Base-by-base conservation (phyloP, 768 basidiomycete genomes). In the Tephrocybe sp. region DNA sequence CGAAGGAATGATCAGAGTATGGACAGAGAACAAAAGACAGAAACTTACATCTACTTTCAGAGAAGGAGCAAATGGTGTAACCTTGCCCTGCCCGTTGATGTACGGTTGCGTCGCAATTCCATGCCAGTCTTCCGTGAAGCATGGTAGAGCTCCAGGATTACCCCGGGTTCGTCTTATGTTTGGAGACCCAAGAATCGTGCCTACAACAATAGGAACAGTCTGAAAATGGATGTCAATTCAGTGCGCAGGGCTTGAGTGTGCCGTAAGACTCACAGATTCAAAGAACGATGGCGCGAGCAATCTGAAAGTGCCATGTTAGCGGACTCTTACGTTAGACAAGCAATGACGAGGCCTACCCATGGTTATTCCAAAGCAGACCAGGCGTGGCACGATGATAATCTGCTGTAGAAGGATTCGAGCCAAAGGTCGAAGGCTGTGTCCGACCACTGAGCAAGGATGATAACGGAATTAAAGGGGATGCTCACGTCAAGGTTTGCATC, bases 191-290 rank as follows among this genome's bases (percentile, higher is more conserved):
- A 83, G 73, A 36, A 85, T 71, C 5, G 64, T 67, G 2, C 70
- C 65, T 17, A 84, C 56, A 19, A 79, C 67, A 23, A 63, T 62
- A 22, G 78, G 72, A 3, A 72, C 73, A 23, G 75, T 71, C 78
- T 80, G 48, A 8, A 10, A 43, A 13, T 11, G 17, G 39, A 46
- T 33, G 12, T 52, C 13, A 56, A 34, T 11, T 40, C 22, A 20
- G 20, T 3, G 8, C 13, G 26, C 8, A 7, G 34, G 16, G 11
- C 9, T 23, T 20, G 12, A 26, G 20, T 19, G 31, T 30, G 33
- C 5, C 22, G 19, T 17, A 30, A 19, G 33, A 45, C 69, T 61
- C 52, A 72, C 73, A 12, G 65, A 52, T 52, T 75, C 66, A 44
- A 77, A 72, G 61, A 78, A 78, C 34, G 63, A 56, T 14, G 68